Percentiles rank a stretch among this genome's conserved stretches.
Conservation (phyloP, 345 rosid species). For the Clarkia xantiana region DNA sequence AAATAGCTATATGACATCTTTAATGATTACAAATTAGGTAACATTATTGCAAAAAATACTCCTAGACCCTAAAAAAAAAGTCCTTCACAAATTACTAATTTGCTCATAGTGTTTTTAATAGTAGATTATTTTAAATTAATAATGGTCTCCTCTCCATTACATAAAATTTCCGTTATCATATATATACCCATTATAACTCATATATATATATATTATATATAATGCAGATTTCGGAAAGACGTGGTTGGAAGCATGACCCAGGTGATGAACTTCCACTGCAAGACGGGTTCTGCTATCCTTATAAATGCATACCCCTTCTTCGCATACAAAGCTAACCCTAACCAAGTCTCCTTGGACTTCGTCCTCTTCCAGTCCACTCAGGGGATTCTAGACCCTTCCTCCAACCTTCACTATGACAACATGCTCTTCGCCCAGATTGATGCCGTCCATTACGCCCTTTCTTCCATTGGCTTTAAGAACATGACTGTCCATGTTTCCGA, state of each 20-base stretch:
- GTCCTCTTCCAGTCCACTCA: constrained; percentile 27
- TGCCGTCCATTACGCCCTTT: constrained; percentile 25
- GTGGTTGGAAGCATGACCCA: constrained; percentile 13
- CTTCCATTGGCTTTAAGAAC: constrained; percentile 19
- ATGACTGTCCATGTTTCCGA: constrained; percentile 27
- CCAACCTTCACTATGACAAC: constrained; percentile 25
- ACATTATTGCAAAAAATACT: too few species aligned
- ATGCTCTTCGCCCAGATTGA: constrained; percentile 39
- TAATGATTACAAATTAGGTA: too few species aligned
- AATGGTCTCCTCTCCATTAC: too few species aligned
- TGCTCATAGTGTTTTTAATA: too few species aligned
- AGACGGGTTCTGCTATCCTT: constrained; percentile 24
- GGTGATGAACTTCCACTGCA: constrained; percentile 19
- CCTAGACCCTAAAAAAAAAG: too few species aligned
- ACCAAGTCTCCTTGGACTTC: constrained; percentile 21
- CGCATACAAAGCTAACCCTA: constrained; percentile 26
- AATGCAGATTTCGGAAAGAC: constrained; percentile 23
- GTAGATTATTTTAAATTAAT: too few species aligned
- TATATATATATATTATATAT: too few species aligned
- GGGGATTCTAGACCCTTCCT: constrained; percentile 21
- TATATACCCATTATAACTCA: too few species aligned
- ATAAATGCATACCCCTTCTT: constrained; percentile 35
- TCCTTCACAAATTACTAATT: too few species aligned
- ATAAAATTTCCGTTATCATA: too few species aligned
- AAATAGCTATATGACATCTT: too few species aligned